These are phyloP conservation scores for Penicillium crystallinum DNA, from an alignment of 495 filamentous ascomycete species.

Conservation along the genomic window DNA sequence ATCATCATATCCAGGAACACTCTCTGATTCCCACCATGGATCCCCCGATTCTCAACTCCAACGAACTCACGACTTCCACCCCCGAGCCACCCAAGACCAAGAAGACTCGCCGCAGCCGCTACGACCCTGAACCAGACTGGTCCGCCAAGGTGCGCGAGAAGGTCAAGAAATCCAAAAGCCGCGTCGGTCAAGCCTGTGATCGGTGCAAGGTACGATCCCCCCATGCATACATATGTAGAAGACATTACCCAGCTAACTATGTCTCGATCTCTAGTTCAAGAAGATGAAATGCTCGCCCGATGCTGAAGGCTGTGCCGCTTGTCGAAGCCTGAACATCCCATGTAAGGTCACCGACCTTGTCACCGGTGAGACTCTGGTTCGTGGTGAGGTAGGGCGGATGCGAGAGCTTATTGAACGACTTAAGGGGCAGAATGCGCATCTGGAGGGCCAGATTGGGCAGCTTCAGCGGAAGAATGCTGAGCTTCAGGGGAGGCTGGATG, in stretches of 20 bases:
- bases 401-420: not conserved
- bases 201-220: conserved; percentile 67
- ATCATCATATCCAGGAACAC: not conserved
- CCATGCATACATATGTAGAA: not conserved
- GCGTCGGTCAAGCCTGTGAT: conserved; percentile 75
- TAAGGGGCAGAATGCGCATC: not conserved
- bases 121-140: conserved; percentile 10
- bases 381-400: conserved; percentile 43
- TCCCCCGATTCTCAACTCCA: not conserved
- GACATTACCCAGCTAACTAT: not conserved
- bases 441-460: not conserved
- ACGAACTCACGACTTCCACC: not conserved
- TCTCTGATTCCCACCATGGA: not conserved
- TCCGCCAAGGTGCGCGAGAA: conserved; percentile 3
- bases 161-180: not conserved
- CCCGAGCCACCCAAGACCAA: not conserved
- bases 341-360: conserved; percentile 84
- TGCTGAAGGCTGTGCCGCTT: conserved; percentile 68
- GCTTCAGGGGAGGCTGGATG: not conserved
- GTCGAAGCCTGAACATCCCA: conserved; percentile 60
- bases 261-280: conserved; percentile 52
- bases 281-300: conserved; percentile 80
- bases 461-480: not conserved
- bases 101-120: conserved; percentile 7
- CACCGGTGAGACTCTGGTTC: conserved; percentile 71